These are phyloP conservation scores for Xylaria sp. DNA, from an alignment of 2,329 filamentous ascomycete species.

Conservation along the genomic window DNA sequence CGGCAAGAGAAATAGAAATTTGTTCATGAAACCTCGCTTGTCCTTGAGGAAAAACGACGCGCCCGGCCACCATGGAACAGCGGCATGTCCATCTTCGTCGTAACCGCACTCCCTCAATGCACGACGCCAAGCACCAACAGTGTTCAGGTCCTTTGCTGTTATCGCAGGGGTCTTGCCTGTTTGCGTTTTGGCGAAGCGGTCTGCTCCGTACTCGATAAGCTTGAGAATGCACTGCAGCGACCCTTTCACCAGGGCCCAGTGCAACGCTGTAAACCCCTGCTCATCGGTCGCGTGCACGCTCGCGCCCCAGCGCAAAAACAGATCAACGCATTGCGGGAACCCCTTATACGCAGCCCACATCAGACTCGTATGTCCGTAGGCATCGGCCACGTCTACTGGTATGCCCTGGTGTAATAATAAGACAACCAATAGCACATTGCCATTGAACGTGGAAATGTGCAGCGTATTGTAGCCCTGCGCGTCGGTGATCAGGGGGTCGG, in stretches of 20 bases:
- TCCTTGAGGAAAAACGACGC: constrained; percentile 80
- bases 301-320: constrained; percentile 94
- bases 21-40: constrained; percentile 79
- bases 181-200: constrained; percentile 88
- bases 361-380: constrained; percentile 89
- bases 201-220: constrained; percentile 92
- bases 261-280: constrained; percentile 91
- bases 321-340: constrained; percentile 88
- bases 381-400: constrained; percentile 89
- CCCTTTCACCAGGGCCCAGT: constrained; percentile 97
- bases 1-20: constrained; percentile 91
- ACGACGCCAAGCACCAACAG: constrained; percentile 80
- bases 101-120: constrained; percentile 88
- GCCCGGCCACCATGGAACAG: constrained; percentile 75
- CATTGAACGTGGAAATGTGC: constrained; percentile 96
- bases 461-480: constrained; percentile 98
- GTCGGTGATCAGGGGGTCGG: constrained; percentile 91
- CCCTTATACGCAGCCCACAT: constrained; percentile 99
- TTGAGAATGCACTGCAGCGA: constrained; percentile 91
- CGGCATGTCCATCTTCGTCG: constrained; percentile 78
- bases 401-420: constrained; percentile 95
- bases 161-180: constrained; percentile 90
- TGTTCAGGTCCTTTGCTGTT: constrained; percentile 92
- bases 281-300: constrained; percentile 92
- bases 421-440: constrained; percentile 89